A percentile compares a stretch with the other conserved stretches of the same genome.
Conservation (phyloP, 2,329 filamentous ascomycete genomes). For the Dryadomyces quercivorus region DNA sequence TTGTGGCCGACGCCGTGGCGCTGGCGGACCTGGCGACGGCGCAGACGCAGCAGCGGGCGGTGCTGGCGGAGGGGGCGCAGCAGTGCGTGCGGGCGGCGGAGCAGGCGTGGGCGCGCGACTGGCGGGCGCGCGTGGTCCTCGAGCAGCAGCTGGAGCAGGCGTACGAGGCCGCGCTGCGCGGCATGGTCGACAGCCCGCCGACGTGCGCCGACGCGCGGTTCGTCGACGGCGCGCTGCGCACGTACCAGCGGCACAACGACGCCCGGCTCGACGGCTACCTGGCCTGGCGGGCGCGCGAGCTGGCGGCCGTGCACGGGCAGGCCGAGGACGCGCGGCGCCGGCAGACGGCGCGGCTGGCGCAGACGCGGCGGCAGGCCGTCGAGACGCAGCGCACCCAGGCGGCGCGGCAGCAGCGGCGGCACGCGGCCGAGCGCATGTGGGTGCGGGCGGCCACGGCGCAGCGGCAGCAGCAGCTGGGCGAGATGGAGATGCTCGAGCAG, state of each 20-base stretch:
- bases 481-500: slow-evolving; percentile 27
- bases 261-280: slow-evolving; percentile 19
- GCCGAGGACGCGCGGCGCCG: slow-evolving; percentile 28
- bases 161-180: slow-evolving; percentile 20
- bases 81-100: slow-evolving; percentile 22
- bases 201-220: slow-evolving; percentile 11
- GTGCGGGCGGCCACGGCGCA: slow-evolving; percentile 29
- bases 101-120: slow-evolving; percentile 25
- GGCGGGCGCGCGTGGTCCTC: slow-evolving; percentile 23
- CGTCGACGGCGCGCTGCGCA: slow-evolving; percentile 19
- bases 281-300: slow-evolving; percentile 29
- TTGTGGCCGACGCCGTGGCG: slow-evolving; percentile 12
- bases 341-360: slow-evolving; percentile 30
- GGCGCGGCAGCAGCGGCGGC: slow-evolving; percentile 20
- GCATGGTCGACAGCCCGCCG: slow-evolving; percentile 20
- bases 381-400: slow-evolving; percentile 17
- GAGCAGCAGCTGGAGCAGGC: slow-evolving; percentile 31
- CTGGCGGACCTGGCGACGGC: slow-evolving; percentile 20
- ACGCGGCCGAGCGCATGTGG: slow-evolving; percentile 35
- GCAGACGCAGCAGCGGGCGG: slow-evolving; percentile 21
- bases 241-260: slow-evolving; percentile 28
- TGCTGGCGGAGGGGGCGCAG: slow-evolving; percentile 15
- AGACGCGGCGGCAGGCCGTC: slow-evolving; percentile 20
- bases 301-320: slow-evolving; percentile 22
- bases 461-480: slow-evolving; percentile 27